Conservation (phyloP, 2,329 filamentous ascomycete species). For the Fusarium camptoceras region DNA sequence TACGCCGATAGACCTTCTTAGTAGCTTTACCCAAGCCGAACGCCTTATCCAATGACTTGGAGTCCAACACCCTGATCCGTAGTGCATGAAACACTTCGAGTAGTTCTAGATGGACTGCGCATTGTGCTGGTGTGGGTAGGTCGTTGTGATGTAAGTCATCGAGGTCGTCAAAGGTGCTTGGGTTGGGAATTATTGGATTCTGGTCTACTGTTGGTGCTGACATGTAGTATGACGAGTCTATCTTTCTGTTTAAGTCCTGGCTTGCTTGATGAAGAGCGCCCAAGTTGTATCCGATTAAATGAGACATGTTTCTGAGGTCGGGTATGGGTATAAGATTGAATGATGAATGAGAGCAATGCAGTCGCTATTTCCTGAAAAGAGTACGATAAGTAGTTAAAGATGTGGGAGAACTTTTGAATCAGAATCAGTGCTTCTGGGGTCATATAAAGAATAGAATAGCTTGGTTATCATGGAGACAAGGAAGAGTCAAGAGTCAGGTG, state of each 20-base stretch:
- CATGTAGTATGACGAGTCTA: conserved; percentile 5
- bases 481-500: not conserved
- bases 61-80: conserved; percentile 45
- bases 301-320: conserved; percentile 21
- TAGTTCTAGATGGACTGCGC: conserved; percentile 69
- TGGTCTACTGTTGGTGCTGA: conserved; percentile 1
- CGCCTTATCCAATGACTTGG: conserved; percentile 18
- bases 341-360: not conserved
- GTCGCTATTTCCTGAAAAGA: not conserved
- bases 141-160: conserved; percentile 4
- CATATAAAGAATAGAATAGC: not conserved
- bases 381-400: not conserved
- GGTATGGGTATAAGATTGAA: not conserved
- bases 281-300: conserved; percentile 30
- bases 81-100: conserved; percentile 67
- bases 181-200: conserved; percentile 34
- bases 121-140: conserved; percentile 47
- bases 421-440: not conserved
- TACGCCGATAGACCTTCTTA: conserved; percentile 32
- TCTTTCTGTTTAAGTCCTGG: conserved; percentile 3
- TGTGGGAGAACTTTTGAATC: not conserved
- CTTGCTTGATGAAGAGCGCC: conserved; percentile 20
- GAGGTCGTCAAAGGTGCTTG: conserved; percentile 16
- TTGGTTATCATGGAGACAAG: not conserved
- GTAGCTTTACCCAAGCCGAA: conserved; percentile 24